These are phyloP conservation scores for Salpingoeca rosetta DNA, from an alignment of 78 protist species.

Conservation along the genomic window DNA sequence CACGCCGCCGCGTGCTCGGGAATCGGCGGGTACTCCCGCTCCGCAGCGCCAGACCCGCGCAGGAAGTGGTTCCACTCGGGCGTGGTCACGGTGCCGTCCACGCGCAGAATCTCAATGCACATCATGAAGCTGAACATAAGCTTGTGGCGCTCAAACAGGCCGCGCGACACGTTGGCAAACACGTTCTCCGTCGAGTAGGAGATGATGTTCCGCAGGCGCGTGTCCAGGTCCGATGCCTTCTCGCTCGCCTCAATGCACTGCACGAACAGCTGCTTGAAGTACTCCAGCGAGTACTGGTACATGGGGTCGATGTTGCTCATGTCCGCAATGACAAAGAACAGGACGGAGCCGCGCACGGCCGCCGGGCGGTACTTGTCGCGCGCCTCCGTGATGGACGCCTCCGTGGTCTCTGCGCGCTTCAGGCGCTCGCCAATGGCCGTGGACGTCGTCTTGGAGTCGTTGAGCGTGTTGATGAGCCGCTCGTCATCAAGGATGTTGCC, in stretches of 20 bases:
- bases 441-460: slow-evolving; percentile 39
- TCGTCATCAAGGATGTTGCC: slow-evolving; percentile 72
- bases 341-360: slow-evolving; percentile 65
- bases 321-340: slow-evolving; percentile 64
- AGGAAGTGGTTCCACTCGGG: slow-evolving; percentile 61
- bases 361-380: slow-evolving; percentile 49
- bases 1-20: slow-evolving; percentile 10
- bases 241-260: neutral
- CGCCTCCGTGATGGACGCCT: slow-evolving; percentile 18
- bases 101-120: slow-evolving; percentile 7
- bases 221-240: neutral
- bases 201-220: neutral
- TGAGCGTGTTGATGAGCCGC: slow-evolving; percentile 62
- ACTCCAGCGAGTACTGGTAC: slow-evolving; percentile 60
- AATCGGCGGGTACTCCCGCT: slow-evolving; percentile 2
- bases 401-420: slow-evolving; percentile 45
- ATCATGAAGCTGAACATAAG: slow-evolving; percentile 50
- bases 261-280: slow-evolving; percentile 41
- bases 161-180: slow-evolving; percentile 50
- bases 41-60: slow-evolving; percentile 28
- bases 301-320: slow-evolving; percentile 46
- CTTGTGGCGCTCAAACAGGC: slow-evolving; percentile 68
- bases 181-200: neutral
- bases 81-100: slow-evolving; percentile 15
- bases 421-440: slow-evolving; percentile 32